Base-by-base conservation (phyloP, 208 protist species). In the Trypanosomatidae sp. region DNA sequence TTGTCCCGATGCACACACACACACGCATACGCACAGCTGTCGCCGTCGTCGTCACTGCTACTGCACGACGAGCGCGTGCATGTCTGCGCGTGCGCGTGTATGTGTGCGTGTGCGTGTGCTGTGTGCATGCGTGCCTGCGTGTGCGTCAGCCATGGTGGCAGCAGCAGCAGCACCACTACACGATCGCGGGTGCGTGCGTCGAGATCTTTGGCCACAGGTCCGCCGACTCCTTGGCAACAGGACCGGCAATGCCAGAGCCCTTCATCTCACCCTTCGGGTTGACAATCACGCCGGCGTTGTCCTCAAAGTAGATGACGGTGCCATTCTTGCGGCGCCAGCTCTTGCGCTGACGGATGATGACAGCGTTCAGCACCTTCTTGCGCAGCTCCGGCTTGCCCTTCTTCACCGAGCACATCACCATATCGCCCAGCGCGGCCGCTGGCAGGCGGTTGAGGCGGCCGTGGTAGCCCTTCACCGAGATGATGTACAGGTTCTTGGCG, bases 241-340 rank as follows among this genome's bases (percentile, higher is more conserved):
- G 98, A 21, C 98, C 98, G 41, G 94, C 96, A 73, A 99, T 98
- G 55, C 94, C 96, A 25, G 97, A 99, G 48, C 98, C 96, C 92
- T 99, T 99, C 87, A 99, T 98, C 71, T 99, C 98, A 66, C 98
- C 98, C 88, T 99, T 99, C 47, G 91, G 90, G 86, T 99, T 99
- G 37, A 99, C 97, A 56, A 99, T 99, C 27, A 99, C 98, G 62
- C 97, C 98, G 37, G 98, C 98, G 71, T 99, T 99, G 76, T 99
- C 98, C 81, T 99, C 97, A 48, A 99, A 99, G 79, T 99, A 98
- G 58, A 99, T 85, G 64, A 96, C 97, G 33, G 83, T 98, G 56
- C 91, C 95, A 61, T 99, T 97, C 75, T 96, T 97, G 54, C 98
- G 69, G 68, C 97, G 90, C 95, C 96, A 99, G 66, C 92, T 69